Conservation (phyloP, 257 asterid genomes). For the Cynanchum wilfordii region DNA sequence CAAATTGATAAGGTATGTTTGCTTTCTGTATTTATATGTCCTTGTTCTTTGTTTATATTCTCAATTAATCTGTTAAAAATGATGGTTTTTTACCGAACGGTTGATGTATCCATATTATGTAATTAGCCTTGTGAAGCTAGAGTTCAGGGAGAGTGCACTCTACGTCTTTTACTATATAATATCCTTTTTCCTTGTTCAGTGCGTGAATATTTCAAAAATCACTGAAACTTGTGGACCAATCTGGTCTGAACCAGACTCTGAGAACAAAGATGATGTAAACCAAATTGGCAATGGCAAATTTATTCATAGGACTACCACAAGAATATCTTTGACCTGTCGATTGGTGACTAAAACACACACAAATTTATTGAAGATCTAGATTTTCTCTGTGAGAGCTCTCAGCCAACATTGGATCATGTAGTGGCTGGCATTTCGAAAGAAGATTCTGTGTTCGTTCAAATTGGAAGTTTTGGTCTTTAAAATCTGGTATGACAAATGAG, state of each 20-base stretch:
- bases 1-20: conserved; percentile 47
- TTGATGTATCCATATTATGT: not conserved
- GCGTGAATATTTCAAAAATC: conserved; percentile 40
- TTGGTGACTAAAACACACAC: conserved; percentile 61
- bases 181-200: conserved; percentile 31
- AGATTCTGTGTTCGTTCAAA: not conserved
- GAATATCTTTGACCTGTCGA: conserved; percentile 92
- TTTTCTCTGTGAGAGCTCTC: not conserved
- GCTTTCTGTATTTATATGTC: not conserved
- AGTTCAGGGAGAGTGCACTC: not conserved
- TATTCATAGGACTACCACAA: conserved; percentile 54
- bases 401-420: not conserved
- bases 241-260: conserved; percentile 19
- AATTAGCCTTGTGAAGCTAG: not conserved
- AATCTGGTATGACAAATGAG: not conserved
- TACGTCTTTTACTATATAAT: not conserved
- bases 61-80: not conserved
- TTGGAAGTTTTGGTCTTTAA: not conserved
- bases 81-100: too few species aligned
- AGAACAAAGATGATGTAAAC: conserved; percentile 18
- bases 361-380: conserved; percentile 49
- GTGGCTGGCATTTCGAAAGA: not conserved
- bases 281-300: conserved; percentile 28
- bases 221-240: conserved; percentile 19
- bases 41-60: not conserved